phyloP scores from a whole-genome alignment of 192 early-diverging fungal species.

The Tieghemiomyces parasiticus region DNA sequence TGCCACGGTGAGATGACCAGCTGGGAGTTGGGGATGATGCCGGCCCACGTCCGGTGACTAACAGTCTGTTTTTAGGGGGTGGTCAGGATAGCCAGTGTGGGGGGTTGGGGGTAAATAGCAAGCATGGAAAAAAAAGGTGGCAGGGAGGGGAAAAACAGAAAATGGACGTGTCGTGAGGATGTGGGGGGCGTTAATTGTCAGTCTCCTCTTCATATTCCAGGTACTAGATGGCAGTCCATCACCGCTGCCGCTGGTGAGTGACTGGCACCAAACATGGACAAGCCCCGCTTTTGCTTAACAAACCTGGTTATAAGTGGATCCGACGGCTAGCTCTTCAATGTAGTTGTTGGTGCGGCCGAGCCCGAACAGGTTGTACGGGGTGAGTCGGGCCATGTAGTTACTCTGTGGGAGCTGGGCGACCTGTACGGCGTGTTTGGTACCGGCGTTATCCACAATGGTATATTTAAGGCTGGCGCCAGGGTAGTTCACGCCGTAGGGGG shows the following conservation, averaged over 20 bases:
- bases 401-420: constrained; percentile 69
- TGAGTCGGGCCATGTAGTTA: constrained; percentile 53
- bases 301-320: constrained; percentile 43
- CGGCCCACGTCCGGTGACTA: constrained; percentile 40
- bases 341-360: constrained; percentile 93
- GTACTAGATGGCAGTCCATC: too few species aligned
- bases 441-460: constrained; percentile 62
- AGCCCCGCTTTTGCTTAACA: too few species aligned
- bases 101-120: too few species aligned
- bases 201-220: too few species aligned
- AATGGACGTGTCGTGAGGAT: too few species aligned
- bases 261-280: too few species aligned
- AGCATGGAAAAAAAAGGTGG: too few species aligned
- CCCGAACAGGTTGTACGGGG: constrained; percentile 74
- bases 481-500: constrained; percentile 71
- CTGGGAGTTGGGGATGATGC: constrained; percentile 88
- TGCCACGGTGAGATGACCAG: constrained; percentile 75
- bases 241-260: too few species aligned
- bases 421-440: constrained; percentile 60
- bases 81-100: too few species aligned
- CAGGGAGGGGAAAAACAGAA: too few species aligned
- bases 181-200: too few species aligned
- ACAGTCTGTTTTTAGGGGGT: too few species aligned
- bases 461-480: constrained; percentile 80
- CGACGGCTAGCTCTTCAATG: constrained; percentile 85